phyloP scores from a whole-genome alignment of 345 rosid species.

The Noccaea caerulescens region DNA sequence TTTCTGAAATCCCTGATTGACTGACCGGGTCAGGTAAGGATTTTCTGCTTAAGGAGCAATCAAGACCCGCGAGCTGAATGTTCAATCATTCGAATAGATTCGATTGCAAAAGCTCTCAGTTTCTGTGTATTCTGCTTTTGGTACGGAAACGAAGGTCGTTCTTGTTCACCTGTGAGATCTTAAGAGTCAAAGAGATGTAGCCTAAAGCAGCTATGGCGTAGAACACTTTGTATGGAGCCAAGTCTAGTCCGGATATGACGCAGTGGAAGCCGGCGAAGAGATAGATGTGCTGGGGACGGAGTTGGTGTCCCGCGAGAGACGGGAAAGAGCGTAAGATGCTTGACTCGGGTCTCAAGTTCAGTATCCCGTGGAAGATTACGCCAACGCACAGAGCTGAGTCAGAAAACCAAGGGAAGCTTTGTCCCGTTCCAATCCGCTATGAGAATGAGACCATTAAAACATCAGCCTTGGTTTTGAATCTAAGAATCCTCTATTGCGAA shows the following conservation, averaged over 20 bases:
- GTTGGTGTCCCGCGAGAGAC: conserved; percentile 47
- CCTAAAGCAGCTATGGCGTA: conserved; percentile 80
- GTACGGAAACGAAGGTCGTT: conserved; percentile 59
- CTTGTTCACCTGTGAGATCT: conserved; percentile 57
- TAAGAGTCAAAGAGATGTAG: conserved; percentile 53
- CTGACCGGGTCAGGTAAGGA: conserved; percentile 12
- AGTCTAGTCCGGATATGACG: conserved; percentile 69
- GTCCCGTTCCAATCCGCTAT: conserved; percentile 86
- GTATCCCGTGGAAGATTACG: conserved; percentile 68
- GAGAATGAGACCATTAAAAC: conserved; percentile 24
- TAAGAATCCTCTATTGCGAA: neutral
- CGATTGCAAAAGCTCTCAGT: conserved; percentile 45
- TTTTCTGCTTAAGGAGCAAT: neutral
- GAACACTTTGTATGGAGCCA: conserved; percentile 80
- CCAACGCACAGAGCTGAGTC: conserved; percentile 78
- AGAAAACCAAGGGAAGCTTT: conserved; percentile 77
- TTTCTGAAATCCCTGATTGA: neutral
- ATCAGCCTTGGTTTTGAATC: neutral
- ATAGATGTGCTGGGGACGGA: conserved; percentile 59
- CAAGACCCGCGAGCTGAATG: conserved; percentile 9
- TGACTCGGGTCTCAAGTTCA: conserved; percentile 63
- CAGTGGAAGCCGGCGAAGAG: conserved; percentile 70
- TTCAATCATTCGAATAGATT: neutral
- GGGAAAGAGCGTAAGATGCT: conserved; percentile 59
- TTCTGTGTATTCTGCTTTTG: conserved; percentile 81